phyloP scores from a whole-genome alignment of 257 asterid genomes.

The Plantago elongata region DNA sequence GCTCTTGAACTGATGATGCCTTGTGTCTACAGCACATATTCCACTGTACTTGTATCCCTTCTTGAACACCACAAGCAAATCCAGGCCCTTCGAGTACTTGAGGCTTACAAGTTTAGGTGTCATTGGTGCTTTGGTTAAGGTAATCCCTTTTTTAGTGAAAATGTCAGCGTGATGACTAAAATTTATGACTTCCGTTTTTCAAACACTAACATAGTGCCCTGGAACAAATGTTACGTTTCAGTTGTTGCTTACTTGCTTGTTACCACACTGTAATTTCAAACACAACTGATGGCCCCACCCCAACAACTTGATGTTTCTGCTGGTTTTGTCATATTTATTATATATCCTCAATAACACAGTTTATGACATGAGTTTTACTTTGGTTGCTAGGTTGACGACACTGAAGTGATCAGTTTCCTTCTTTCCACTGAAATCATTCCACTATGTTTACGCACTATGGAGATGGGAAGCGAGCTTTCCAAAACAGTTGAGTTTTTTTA shows the following conservation, averaged over 20 bases:
- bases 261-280: no score
- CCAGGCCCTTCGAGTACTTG: slow-evolving; percentile 90
- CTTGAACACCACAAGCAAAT: slow-evolving; percentile 86
- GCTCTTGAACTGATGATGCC: slow-evolving; percentile 17
- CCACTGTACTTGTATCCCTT: slow-evolving; percentile 88
- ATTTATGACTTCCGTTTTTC: background rate
- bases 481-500: slow-evolving; percentile 66
- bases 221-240: no score
- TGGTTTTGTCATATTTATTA: background rate
- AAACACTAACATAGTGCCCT: slow-evolving; percentile 12
- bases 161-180: slow-evolving; percentile 7
- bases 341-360: background rate
- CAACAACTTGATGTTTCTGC: background rate
- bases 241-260: no score
- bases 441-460: slow-evolving; percentile 92
- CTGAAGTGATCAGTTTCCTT: slow-evolving; percentile 85
- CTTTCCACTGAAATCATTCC: slow-evolving; percentile 95
- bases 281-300: no score
- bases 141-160: slow-evolving; percentile 26
- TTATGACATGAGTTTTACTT: slow-evolving; percentile 13
- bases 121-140: slow-evolving; percentile 98
- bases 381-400: slow-evolving; percentile 72
- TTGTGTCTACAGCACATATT: slow-evolving; percentile 65
- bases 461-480: slow-evolving; percentile 92
- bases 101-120: slow-evolving; percentile 96